phyloP scores from a whole-genome alignment of 1,284 basidiomycete genomes.

The Sporisorium iseilematis-ciliati region DNA sequence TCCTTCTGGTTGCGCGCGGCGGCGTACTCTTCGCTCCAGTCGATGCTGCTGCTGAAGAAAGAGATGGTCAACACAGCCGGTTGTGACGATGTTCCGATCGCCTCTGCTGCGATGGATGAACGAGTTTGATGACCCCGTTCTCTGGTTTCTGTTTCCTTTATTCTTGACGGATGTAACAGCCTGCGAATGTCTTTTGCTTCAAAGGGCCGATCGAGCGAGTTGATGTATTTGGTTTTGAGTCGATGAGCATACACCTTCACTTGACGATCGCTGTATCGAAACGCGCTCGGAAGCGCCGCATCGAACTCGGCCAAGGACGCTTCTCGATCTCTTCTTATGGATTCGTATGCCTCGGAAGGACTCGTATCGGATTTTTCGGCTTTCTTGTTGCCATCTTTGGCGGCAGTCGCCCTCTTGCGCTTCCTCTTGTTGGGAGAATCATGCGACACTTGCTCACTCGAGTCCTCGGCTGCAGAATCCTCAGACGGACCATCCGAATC shows the following conservation, averaged over 20 bases:
- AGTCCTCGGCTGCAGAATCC: conserved; percentile 15
- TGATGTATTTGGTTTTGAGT: conserved; percentile 39
- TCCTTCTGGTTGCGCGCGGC: conserved; percentile 1
- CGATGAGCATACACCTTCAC: conserved; percentile 37
- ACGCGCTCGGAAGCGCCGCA: conserved; percentile 31
- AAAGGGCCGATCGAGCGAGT: conserved; percentile 46
- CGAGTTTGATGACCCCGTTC: background rate
- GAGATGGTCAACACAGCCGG: conserved; percentile 28
- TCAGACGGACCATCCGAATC: conserved; percentile 13
- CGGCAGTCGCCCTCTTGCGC: conserved; percentile 7
- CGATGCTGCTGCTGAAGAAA: conserved; percentile 34
- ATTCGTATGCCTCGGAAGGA: conserved; percentile 17
- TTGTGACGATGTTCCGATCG: background rate
- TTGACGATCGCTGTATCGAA: conserved; percentile 34
- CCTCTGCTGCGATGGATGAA: background rate
- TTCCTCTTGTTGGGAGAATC: conserved; percentile 12
- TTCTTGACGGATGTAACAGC: conserved; percentile 2
- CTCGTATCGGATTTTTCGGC: conserved; percentile 7
- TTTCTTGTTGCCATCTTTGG: conserved; percentile 4
- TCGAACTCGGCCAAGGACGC: conserved; percentile 22
- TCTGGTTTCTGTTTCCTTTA: background rate
- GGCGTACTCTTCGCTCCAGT: conserved; percentile 13
- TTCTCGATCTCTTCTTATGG: conserved; percentile 32
- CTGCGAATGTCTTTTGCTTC: conserved; percentile 16
- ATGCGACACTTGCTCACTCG: conserved; percentile 8